Conservation (phyloP, 2,329 filamentous ascomycete species). For the Saccharata proteae region DNA sequence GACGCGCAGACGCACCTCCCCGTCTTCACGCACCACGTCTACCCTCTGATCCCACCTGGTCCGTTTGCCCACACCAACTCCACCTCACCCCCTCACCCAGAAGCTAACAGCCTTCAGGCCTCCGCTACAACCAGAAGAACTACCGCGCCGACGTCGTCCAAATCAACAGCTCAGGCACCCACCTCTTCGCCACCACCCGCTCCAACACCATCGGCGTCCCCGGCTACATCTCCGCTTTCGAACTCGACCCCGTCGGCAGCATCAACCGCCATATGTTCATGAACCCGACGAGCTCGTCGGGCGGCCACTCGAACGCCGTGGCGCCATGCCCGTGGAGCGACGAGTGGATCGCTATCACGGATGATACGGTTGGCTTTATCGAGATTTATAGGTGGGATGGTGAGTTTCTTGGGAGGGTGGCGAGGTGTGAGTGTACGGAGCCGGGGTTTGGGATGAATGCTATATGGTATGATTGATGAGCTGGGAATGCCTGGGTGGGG, state of each 20-base stretch:
- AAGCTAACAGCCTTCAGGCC: constrained; percentile 6
- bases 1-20: constrained; percentile 62
- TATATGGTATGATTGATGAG: constrained; percentile 85
- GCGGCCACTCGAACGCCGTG: constrained; percentile 83
- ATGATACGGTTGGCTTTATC: constrained; percentile 76
- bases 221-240: constrained; percentile 74
- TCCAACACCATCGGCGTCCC: constrained; percentile 64
- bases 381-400: constrained; percentile 83
- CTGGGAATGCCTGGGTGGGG: background rate
- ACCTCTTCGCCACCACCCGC: constrained; percentile 76
- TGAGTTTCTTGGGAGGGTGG: constrained; percentile 67
- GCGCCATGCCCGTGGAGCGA: constrained; percentile 72
- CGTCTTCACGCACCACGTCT: constrained; percentile 64
- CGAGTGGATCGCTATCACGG: constrained; percentile 81
- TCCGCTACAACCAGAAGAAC: constrained; percentile 40
- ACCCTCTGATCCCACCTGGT: constrained; percentile 69
- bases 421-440: constrained; percentile 64
- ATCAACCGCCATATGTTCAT: constrained; percentile 70
- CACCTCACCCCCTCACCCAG: constrained; percentile 1
- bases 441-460: constrained; percentile 94
- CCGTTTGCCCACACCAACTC: constrained; percentile 21
- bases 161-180: constrained; percentile 53
- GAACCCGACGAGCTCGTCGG: constrained; percentile 75
- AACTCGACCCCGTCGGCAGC: constrained; percentile 53
- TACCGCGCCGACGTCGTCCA: constrained; percentile 81